phyloP scores from a whole-genome alignment of 192 early-diverging fungal genomes.

The Spizellomyces sp. region DNA sequence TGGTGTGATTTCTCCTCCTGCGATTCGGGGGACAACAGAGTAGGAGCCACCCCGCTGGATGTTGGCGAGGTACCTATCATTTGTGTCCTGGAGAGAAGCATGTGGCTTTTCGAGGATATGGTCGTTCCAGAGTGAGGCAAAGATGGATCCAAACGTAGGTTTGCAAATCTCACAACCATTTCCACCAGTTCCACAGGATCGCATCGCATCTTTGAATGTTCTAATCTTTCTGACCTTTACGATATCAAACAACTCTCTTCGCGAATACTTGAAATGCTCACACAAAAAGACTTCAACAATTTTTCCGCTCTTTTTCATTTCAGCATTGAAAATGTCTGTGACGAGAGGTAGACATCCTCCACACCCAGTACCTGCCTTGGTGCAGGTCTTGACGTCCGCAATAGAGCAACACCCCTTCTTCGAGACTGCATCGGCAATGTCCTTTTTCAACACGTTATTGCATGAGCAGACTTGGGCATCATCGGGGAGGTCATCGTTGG shows the following conservation, averaged over 20 bases:
- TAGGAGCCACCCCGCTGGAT: conserved; percentile 72
- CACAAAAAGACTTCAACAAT: conserved; percentile 59
- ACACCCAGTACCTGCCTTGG: conserved; percentile 62
- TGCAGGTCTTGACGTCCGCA: conserved; percentile 62
- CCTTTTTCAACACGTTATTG: conserved; percentile 68
- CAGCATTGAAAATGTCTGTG: conserved; percentile 58
- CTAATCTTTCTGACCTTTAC: conserved; percentile 55
- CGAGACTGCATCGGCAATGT: conserved; percentile 51
- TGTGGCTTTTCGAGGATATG: conserved; percentile 54
- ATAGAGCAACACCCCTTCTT: conserved; percentile 45
- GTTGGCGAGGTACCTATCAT: conserved; percentile 70
- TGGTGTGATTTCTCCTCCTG: conserved; percentile 70
- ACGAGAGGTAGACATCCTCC: conserved; percentile 67
- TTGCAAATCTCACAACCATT: conserved; percentile 56
- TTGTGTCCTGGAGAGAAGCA: conserved; percentile 64
- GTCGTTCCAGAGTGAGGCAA: conserved; percentile 67
- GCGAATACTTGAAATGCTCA: conserved; percentile 61
- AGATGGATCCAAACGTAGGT: conserved; percentile 63
- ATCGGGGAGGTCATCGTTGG: conserved; percentile 57
- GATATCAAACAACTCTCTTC: conserved; percentile 65
- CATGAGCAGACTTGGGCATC: conserved; percentile 74
- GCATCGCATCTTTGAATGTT: conserved; percentile 57
- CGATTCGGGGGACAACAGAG: conserved; percentile 64
- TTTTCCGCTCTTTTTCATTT: conserved; percentile 59
- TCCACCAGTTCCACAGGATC: conserved; percentile 39